These are phyloP conservation scores for Colletotrichum theobromicola DNA, from an alignment of 2,329 filamentous ascomycete species.

Conservation along the genomic window DNA sequence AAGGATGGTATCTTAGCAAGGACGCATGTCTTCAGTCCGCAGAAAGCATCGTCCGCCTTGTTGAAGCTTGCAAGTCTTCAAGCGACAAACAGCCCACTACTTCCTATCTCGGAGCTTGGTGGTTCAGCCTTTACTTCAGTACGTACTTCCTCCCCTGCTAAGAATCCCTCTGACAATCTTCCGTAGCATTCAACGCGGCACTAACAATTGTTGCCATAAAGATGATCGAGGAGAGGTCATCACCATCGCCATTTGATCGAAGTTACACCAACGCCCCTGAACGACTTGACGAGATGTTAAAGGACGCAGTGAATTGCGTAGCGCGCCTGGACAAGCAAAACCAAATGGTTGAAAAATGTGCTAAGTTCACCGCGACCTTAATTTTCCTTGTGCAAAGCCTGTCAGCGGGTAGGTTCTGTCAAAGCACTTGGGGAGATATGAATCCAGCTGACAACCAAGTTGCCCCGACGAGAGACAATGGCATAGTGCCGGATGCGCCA, in stretches of 20 bases:
- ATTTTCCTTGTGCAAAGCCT: constrained; percentile 1
- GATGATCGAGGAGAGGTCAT: background rate
- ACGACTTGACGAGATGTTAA: background rate
- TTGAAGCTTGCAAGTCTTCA: constrained; percentile 22
- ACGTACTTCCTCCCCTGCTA: background rate
- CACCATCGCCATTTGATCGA: background rate
- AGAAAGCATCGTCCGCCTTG: constrained; percentile 25
- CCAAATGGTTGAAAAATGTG: constrained; percentile 13
- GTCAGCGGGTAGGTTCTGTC: background rate
- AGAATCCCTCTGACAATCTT: background rate
- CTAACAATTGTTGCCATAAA: constrained; percentile 7
- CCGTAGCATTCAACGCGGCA: constrained; percentile 13
- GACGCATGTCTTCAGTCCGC: constrained; percentile 27
- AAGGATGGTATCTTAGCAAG: constrained; percentile 26
- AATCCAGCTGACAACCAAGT: background rate
- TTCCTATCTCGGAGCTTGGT: constrained; percentile 33
- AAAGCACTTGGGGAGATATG: background rate
- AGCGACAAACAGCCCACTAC: background rate
- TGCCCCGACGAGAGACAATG: background rate
- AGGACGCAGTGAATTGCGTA: background rate
- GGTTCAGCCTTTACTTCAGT: constrained; percentile 37
- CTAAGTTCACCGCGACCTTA: constrained; percentile 12
- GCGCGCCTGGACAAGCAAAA: constrained; percentile 7
- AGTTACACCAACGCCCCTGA: background rate
- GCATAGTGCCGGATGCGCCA: background rate